Conservation (phyloP, 805 yeast genomes). For the Zygosaccharomyces pseudorouxii region DNA sequence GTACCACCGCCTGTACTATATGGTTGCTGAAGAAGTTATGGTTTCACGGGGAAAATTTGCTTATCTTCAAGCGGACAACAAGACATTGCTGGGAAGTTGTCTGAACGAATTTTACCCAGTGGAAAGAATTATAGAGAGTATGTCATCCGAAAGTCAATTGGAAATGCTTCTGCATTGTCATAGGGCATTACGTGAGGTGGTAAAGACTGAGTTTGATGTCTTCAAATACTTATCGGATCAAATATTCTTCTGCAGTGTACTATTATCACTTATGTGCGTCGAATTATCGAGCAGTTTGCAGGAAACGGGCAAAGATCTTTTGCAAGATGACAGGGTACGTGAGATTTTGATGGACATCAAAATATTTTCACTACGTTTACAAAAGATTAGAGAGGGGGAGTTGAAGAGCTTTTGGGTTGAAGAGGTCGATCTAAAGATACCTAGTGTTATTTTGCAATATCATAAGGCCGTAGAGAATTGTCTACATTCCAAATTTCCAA, state of each 20-base stretch:
- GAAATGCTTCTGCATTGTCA: constrained; percentile 17
- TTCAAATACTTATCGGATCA: constrained; percentile 25
- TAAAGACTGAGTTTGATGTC: constrained; percentile 16
- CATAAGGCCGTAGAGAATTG: constrained; percentile 23
- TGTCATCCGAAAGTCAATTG: constrained; percentile 14
- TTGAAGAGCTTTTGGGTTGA: constrained; percentile 28
- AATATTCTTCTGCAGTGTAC: constrained; percentile 19
- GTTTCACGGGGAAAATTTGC: background rate
- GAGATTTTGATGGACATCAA: constrained; percentile 17
- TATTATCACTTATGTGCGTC: constrained; percentile 15
- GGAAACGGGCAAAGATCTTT: background rate
- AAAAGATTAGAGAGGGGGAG: constrained; percentile 23
- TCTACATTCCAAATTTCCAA: constrained; percentile 19
- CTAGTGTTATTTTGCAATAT: constrained; percentile 26
- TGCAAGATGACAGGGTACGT: constrained; percentile 5
- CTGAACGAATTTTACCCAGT: constrained; percentile 17
- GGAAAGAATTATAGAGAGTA: constrained; percentile 11
- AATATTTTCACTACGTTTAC: constrained; percentile 20
- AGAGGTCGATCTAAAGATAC: constrained; percentile 26
- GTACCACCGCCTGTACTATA: constrained; percentile 15
- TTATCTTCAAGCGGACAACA: constrained; percentile 1
- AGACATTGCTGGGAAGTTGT: constrained; percentile 10
- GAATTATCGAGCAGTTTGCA: constrained; percentile 10
- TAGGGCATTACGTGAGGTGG: constrained; percentile 15
- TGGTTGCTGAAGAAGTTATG: background rate